Base-by-base conservation (phyloP, 192 early-diverging fungal species). In the Coemansia sp. region DNA sequence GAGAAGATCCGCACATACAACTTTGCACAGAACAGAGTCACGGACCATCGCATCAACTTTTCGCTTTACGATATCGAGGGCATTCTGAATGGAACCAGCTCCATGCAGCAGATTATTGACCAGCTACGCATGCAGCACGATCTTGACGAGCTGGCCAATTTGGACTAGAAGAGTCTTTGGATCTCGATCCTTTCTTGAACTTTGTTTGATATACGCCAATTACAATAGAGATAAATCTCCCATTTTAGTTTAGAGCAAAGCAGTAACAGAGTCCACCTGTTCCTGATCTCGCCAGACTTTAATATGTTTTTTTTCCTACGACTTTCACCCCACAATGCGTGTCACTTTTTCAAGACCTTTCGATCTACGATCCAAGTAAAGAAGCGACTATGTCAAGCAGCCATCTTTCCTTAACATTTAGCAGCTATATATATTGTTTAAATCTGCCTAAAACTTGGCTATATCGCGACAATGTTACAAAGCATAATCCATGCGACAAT, bases 1-100 rank as follows among this genome's bases (percentile, higher is more conserved):
- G 92, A 93, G 71, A 92, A 92, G 76, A 91, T 91, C 59, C 76
- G 92, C 52, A 93, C 92, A 0, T 93, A 93, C 65, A 93, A 93
- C 61, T 93, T 84, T 63, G 85, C 89, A 29, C 91, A 92, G 75
- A 90, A 86, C 69, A 77, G 92, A 5, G 88, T 93, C 20, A 92
- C 91, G 7, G 92, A 93, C 61, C 92, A 93, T 72, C 86, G 92
- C 39, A 87, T 93, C 53, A 89, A 90, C 68, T 77, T 87, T 59
- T 90, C 86, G 28, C 58, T 90, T 51, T 84, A 90, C 63, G 86
- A 92, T 56, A 76, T 93, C 12, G 86, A 89, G 15, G 82, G 77
- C 33, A 71, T 93, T 7, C 70, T 93, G 68, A 72, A 82, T 40
- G 92, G 90, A 30, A 33, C 58, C 1, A 23, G 9, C 8, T 57